Evolutionary conservation across 306 rosid genomes (phyloP).

Genomic region (Cotoneaster glaucophyllus): DNA sequence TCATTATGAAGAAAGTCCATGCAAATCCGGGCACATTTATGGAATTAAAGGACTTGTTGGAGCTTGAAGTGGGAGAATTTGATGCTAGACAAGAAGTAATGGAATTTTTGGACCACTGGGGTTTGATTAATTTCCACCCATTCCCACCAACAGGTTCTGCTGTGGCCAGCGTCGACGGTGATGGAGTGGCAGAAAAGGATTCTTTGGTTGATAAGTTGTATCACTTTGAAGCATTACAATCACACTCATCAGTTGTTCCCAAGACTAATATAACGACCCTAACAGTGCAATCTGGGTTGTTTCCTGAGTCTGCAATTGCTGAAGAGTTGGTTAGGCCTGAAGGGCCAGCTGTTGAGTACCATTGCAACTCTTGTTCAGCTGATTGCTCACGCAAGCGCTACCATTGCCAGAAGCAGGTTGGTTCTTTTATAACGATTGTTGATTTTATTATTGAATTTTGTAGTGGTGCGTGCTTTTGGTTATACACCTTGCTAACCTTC

Average conservation of each 20-base stretch:
- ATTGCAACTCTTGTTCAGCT: conserved; percentile 91
- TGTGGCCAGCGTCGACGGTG: conserved; percentile 26
- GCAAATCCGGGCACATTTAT: conserved; percentile 45
- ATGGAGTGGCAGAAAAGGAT: conserved; percentile 36
- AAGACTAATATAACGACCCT: conserved; percentile 44
- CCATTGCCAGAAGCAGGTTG: conserved; percentile 98
- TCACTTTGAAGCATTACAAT: conserved; percentile 61
- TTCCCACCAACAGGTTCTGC: conserved; percentile 50
- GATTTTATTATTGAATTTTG: neutral
- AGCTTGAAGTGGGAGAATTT: conserved; percentile 61
- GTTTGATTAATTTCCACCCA: conserved; percentile 88
- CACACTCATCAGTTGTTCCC: conserved; percentile 39
- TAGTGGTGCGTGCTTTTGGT: neutral
- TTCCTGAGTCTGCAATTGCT: conserved; percentile 67
- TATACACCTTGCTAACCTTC: neutral
- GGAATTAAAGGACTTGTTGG: conserved; percentile 65
- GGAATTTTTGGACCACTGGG: conserved; percentile 91
- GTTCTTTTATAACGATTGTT: neutral
- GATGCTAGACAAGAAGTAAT: conserved; percentile 76
- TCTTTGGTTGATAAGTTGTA: conserved; percentile 65
- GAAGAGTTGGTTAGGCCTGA: conserved; percentile 75
- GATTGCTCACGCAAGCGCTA: conserved; percentile 97
- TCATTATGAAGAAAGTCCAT: conserved; percentile 68
- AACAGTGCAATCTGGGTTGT: conserved; percentile 54
- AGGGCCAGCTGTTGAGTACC: conserved; percentile 90